Evolutionary conservation across 2,329 filamentous ascomycete species (phyloP).

Genomic region (Talaromyces pinophilus): DNA sequence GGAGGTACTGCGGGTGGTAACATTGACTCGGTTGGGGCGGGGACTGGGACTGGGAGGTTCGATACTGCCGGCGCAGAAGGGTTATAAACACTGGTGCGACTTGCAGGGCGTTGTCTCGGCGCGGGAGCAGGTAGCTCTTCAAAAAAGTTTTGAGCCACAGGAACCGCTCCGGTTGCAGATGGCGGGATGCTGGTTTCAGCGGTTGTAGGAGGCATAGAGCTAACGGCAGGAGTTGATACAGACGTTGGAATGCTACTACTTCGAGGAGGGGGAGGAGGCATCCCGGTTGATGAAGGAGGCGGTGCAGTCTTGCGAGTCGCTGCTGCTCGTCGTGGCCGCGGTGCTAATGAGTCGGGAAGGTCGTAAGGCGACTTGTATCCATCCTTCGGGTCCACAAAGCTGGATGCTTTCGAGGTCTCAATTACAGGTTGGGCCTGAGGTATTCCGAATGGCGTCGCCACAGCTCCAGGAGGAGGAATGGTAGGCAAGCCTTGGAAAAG

Average conservation of each 20-base stretch:
- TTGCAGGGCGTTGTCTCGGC: slow-evolving; percentile 61
- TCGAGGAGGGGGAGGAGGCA: slow-evolving; percentile 58
- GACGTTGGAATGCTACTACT: slow-evolving; percentile 60
- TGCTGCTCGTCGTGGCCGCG: slow-evolving; percentile 60
- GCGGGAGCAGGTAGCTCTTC: slow-evolving; percentile 69
- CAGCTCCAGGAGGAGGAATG: slow-evolving; percentile 26
- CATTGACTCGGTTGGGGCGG: slow-evolving; percentile 27
- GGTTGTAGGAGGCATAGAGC: slow-evolving; percentile 24
- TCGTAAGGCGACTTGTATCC: slow-evolving; percentile 96
- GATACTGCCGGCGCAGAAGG: slow-evolving; percentile 36
- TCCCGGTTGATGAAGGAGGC: slow-evolving; percentile 45
- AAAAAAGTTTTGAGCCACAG: slow-evolving; percentile 62
- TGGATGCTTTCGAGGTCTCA: slow-evolving; percentile 61
- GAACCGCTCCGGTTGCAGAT: slow-evolving; percentile 25
- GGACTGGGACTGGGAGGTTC: slow-evolving; percentile 24
- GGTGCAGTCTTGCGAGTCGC: slow-evolving; percentile 59
- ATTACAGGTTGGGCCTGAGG: background rate
- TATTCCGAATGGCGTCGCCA: slow-evolving; percentile 11
- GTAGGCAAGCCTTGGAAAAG: slow-evolving; percentile 42
- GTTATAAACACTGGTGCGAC: slow-evolving; percentile 42
- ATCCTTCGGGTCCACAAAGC: slow-evolving; percentile 88
- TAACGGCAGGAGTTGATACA: background rate
- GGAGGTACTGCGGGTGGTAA: slow-evolving; percentile 26
- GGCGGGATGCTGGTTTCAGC: slow-evolving; percentile 31
- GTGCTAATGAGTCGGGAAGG: slow-evolving; percentile 78